phyloP scores from a whole-genome alignment of 768 basidiomycete genomes.

The Leccinellum albellum region DNA sequence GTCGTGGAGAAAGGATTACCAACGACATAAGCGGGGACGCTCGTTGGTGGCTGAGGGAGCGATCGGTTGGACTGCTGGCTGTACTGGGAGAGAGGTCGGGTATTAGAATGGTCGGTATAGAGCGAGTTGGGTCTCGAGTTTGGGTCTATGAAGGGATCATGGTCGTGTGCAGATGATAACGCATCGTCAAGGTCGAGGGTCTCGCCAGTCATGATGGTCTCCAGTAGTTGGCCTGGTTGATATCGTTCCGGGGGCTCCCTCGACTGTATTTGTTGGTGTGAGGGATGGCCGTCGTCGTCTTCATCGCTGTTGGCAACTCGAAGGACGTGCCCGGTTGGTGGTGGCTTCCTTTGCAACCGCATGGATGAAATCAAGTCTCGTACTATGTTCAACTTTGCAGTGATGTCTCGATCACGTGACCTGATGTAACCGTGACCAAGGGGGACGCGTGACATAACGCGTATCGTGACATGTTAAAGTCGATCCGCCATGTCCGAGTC shows the following conservation, averaged over 20 bases:
- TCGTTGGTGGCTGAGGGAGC: conserved; percentile 23
- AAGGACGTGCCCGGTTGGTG: conserved; percentile 2
- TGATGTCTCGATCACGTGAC: conserved; percentile 21
- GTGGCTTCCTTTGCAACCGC: conserved; percentile 20
- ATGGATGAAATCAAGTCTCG: too few relatives aligned
- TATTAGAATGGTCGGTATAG: conserved; percentile 26
- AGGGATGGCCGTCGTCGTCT: conserved; percentile 8
- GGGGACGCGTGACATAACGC: conserved; percentile 19
- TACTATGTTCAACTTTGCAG: neutral
- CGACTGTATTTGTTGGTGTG: neutral
- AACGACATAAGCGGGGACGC: conserved; percentile 11
- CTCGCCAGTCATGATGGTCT: conserved; percentile 63
- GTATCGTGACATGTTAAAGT: conserved; percentile 7
- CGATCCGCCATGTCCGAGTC: conserved; percentile 35
- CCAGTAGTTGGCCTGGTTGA: conserved; percentile 58
- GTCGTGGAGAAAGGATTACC: conserved; percentile 26
- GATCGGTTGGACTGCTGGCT: conserved; percentile 33
- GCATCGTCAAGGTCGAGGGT: conserved; percentile 50
- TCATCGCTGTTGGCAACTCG: neutral
- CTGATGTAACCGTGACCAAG: conserved; percentile 19
- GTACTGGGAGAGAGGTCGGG: conserved; percentile 32
- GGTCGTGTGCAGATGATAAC: conserved; percentile 27
- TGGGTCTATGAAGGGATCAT: conserved; percentile 28
- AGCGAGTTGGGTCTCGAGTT: conserved; percentile 28
- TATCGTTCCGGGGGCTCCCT: conserved; percentile 38